These are phyloP conservation scores for Amniculicola lignicola DNA, from an alignment of 495 filamentous ascomycete genomes.

Conservation along the genomic window DNA sequence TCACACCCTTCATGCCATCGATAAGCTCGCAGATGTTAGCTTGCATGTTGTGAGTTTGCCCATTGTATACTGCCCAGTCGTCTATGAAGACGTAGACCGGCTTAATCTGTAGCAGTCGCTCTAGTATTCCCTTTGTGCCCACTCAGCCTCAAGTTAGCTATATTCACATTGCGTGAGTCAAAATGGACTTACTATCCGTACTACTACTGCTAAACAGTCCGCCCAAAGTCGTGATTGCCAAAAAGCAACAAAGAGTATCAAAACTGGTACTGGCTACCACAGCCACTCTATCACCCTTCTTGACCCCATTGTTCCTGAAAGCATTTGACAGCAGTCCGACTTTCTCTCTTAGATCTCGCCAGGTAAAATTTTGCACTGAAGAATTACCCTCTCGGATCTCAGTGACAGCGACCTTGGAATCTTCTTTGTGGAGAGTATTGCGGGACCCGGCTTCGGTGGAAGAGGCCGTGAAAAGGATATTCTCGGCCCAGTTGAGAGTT, in stretches of 20 bases:
- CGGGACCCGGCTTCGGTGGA: slow-evolving; percentile 35
- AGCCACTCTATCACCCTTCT: slow-evolving; percentile 67
- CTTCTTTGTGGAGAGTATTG: slow-evolving; percentile 60
- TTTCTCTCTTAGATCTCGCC: slow-evolving; percentile 56
- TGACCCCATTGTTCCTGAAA: slow-evolving; percentile 60
- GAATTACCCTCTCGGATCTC: slow-evolving; percentile 67
- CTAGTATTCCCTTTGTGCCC: slow-evolving; percentile 71
- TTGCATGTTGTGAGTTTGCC: slow-evolving; percentile 66
- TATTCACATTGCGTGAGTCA: too few relatives aligned
- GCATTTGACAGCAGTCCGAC: slow-evolving; percentile 59
- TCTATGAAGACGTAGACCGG: slow-evolving; percentile 75
- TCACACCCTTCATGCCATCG: slow-evolving; percentile 54
- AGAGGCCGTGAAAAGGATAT: slow-evolving; percentile 53
- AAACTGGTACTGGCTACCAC: slow-evolving; percentile 69
- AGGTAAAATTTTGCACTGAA: slow-evolving; percentile 58
- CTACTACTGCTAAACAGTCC: slow-evolving; percentile 68
- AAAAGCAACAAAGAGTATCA: slow-evolving; percentile 64
- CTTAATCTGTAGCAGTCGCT: slow-evolving; percentile 67
- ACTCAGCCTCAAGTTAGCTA: too few relatives aligned
- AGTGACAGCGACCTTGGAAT: slow-evolving; percentile 64
- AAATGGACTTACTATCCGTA: too few relatives aligned
- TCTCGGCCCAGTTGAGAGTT: slow-evolving; percentile 62
- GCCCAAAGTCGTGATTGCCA: slow-evolving; percentile 63
- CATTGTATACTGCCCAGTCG: slow-evolving; percentile 74
- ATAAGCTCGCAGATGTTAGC: slow-evolving; percentile 67